Evolutionary conservation across 345 rosid species (phyloP), one percentile per base, ranked within the genome.

Genomic region (Cardamine occulta): DNA sequence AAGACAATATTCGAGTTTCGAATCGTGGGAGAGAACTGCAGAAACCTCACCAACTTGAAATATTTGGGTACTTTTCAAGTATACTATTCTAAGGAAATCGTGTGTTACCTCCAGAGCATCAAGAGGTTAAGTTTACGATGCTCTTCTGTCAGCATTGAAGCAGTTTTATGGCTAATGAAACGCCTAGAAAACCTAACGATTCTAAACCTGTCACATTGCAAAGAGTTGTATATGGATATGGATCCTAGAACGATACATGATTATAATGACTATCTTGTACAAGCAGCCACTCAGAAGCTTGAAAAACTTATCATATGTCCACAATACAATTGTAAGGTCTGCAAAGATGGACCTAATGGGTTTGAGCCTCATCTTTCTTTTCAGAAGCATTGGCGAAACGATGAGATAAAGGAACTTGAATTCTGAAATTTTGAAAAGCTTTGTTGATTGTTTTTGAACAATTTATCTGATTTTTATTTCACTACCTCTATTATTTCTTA

Each of bases 161-260:
- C 6, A 72, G 39, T 35, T 5, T 24, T 49, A 2, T 10, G 0
- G 35, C 68, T 72, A 35, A 61, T 61, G 39, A 61, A 5, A 4
- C 2, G 52, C 11, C 60, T 72, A 4, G 2, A 61, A 35, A 61
- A 72, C 9, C 75, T 49, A 11, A 7, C 5, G 4, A 35, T 51
- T 24, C 60, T 72, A 35, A 72, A 72, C 49, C 21, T 70, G 7
- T 37, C 62, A 60, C 68, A 48, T 49, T 72, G 68, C 65, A 23
- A 23, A 60, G 2, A 12, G 32, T 24, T 6, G 57, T 0, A 6
- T 12, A 0, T 12, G 31, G 4, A 6, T 13, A 2, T 2, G 32
- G 2, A 5, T 53, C 10, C 8, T 53, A 11, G 1, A 51, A 51
- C 1, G 28, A 10, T 51, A 10, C 56, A 21, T 23, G 0, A 11